phyloP scores from a whole-genome alignment of 495 filamentous ascomycete species.

The Penicillium goetzii region DNA sequence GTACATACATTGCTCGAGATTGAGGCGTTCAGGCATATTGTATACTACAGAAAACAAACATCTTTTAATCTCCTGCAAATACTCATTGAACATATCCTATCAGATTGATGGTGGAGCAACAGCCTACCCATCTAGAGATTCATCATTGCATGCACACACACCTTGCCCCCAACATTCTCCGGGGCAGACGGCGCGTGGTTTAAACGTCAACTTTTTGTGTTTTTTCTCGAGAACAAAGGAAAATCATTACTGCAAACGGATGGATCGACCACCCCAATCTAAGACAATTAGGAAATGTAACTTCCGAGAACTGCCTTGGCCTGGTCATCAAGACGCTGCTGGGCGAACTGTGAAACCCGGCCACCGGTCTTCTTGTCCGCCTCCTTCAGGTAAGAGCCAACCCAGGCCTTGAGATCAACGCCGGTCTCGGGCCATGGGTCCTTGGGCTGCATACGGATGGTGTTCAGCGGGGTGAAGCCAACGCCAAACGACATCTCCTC shows the following conservation, averaged over 20 bases:
- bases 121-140: constrained; percentile 18
- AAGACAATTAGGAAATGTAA: constrained; percentile 53
- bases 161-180: neutral
- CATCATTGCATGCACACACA: constrained; percentile 19
- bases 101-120: neutral
- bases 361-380: constrained; percentile 60
- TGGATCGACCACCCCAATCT: neutral
- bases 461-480: constrained; percentile 89
- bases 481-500: constrained; percentile 94
- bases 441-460: constrained; percentile 67
- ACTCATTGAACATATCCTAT: constrained; percentile 3
- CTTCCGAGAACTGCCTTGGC: constrained; percentile 56
- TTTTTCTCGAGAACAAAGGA: constrained; percentile 1
- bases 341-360: constrained; percentile 58
- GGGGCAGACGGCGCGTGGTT: neutral
- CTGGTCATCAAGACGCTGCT: constrained; percentile 61
- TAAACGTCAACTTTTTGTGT: constrained; percentile 9
- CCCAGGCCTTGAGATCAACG: constrained; percentile 77
- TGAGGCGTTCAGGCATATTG: neutral
- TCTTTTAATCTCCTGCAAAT: neutral
- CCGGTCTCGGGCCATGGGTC: constrained; percentile 83
- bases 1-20: neutral
- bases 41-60: neutral
- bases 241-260: neutral
- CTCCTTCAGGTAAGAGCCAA: constrained; percentile 68